These are phyloP conservation scores for Plantago major DNA, from an alignment of 257 asterid genomes.

Conservation along the genomic window DNA sequence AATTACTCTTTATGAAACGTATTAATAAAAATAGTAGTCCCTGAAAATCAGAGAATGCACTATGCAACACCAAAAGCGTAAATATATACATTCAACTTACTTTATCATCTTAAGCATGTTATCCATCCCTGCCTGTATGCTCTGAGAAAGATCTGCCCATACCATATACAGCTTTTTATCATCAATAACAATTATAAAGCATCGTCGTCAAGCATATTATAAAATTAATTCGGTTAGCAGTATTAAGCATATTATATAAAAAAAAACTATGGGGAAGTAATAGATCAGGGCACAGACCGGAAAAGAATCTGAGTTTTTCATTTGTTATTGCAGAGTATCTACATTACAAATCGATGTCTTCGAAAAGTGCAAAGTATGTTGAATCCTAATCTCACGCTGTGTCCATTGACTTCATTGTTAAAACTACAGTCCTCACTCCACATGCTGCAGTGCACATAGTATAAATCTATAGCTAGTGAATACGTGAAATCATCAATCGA, in stretches of 20 bases:
- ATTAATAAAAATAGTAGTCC: not conserved
- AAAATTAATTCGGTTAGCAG: slow-evolving; percentile 8
- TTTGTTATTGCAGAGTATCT: slow-evolving; percentile 2
- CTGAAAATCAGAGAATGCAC: not conserved
- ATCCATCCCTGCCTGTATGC: slow-evolving; percentile 64
- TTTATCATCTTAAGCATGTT: slow-evolving; percentile 73
- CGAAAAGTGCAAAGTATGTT: not conserved
- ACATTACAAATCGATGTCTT: slow-evolving; percentile 11
- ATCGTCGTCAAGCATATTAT: slow-evolving; percentile 3
- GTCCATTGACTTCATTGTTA: no score
- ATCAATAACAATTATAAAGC: slow-evolving; percentile 5
- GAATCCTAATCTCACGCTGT: no score
- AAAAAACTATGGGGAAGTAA: slow-evolving; percentile 3
- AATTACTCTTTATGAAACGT: not conserved
- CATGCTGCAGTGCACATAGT: not conserved
- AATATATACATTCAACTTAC: slow-evolving; percentile 32
- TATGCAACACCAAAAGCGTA: slow-evolving; percentile 13
- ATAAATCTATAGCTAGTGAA: no score
- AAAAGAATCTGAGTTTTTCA: not conserved
- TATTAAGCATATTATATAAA: slow-evolving; percentile 5
- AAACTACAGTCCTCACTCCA: no score
- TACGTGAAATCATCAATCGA: no score
- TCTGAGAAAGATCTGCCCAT: slow-evolving; percentile 70
- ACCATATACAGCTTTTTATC: slow-evolving; percentile 7
- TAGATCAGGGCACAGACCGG: not conserved